Conservation (phyloP, 768 basidiomycete genomes). For the Coprinellus micaceus region DNA sequence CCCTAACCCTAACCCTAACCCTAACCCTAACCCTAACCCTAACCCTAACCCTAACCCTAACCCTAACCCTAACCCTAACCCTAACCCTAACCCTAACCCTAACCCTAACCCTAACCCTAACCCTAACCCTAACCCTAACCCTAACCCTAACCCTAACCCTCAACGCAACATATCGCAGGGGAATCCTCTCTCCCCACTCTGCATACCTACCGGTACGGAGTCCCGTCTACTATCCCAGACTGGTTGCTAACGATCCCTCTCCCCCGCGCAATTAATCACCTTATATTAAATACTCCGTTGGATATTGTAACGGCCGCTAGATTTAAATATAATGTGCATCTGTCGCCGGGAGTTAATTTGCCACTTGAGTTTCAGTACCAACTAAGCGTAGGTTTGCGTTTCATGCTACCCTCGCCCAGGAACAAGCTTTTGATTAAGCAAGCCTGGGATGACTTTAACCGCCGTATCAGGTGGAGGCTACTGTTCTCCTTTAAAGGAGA, state of each 20-base stretch:
- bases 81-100: not conserved
- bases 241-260: not conserved
- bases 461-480: conserved; percentile 8
- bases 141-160: not conserved
- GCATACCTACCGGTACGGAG: not conserved
- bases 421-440: conserved; percentile 4
- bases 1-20: not conserved
- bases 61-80: not conserved
- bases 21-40: not conserved
- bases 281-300: not conserved
- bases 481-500: conserved; percentile 6
- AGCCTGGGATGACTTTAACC: not conserved
- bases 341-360: not conserved
- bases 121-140: not conserved
- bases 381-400: conserved; percentile 1
- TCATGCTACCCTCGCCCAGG: not conserved
- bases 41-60: not conserved
- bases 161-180: not conserved
- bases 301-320: not conserved
- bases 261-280: not conserved
- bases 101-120: not conserved
- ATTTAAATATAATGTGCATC: not conserved
- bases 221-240: not conserved
- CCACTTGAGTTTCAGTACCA: not conserved
- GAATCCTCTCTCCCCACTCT: not conserved